Base-by-base conservation (phyloP, 1,139 yeast species). In the Entelexis sorbosivorans region DNA sequence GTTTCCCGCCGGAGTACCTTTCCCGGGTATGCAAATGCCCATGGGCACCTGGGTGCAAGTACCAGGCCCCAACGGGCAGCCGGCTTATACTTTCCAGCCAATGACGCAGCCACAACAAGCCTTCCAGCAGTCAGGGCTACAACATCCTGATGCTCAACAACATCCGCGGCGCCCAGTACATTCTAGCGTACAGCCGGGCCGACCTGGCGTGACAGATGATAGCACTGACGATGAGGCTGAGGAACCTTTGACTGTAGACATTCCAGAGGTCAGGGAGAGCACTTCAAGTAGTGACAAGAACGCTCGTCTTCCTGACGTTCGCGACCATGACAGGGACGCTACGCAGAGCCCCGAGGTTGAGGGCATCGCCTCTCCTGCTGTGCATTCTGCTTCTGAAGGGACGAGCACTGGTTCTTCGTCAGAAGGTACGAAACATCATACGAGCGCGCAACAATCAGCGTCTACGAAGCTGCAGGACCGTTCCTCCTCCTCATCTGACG, bases 51-150 rank as follows among this genome's bases (percentile, higher is more conserved):
- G 46, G 46, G 22, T 32, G 2, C 46, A 43, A 9, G 38, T 43
- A 2, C 29, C 38, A 13, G 46, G 46, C 5, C 46, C 46, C 5
- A 31, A 31, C 20, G 46, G 46, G 3, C 46, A 43, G 45, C 36
- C 45, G 2, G 36, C 36, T 6, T 31, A 20, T 9, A 42, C 45
- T 2, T 42, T 19, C 28, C 35, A 31, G 36, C 46, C 44, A 20
- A 11, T 38, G 17, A 38, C 14, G 10, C 40, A 7, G 13, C 29
- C 40, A 22, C 40, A 35, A 10, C n/a, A 19, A 35, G 38, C 24
- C 9, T 2, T 35, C 3, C 38, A 35, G 9, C 17, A 5, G 24
- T 6, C 24, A 6, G 24, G 24, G 6, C 6, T 6, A 22, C 24
- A 22, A 22, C 24, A 22, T 4, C 24, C 24, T 6, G 24, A 6